Evolutionary conservation across 352 stramenopile genomes (phyloP).

Genomic region (Blastocystis hominis): DNA sequence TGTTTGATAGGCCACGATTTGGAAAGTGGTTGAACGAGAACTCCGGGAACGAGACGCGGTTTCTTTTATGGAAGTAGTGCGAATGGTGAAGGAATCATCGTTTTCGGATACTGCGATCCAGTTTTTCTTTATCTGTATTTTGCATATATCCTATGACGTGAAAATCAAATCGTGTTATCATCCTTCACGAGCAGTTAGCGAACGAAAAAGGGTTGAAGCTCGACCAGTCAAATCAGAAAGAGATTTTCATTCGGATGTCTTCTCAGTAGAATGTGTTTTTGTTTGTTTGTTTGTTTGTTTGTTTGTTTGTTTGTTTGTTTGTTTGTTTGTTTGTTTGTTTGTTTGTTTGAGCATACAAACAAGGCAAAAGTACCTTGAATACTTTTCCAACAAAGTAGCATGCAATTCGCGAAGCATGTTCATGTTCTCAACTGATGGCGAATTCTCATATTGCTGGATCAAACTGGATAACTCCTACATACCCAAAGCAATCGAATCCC

Average conservation of each 20-base stretch:
- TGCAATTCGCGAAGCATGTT: not conserved
- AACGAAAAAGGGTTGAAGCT: not conserved
- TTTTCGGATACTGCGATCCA: not conserved
- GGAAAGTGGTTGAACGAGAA: not conserved
- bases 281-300: not conserved
- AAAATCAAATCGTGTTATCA: not conserved
- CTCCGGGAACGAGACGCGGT: not conserved
- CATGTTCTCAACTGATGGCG: not conserved
- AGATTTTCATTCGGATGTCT: not conserved
- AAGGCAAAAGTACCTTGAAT: not conserved
- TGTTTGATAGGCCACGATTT: not conserved
- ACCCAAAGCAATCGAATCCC: not conserved
- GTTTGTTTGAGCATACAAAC: not conserved
- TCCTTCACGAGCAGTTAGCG: not conserved
- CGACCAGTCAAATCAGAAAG: not conserved
- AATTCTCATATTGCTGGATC: not conserved
- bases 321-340: not conserved
- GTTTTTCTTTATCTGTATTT: slow-evolving; percentile 33
- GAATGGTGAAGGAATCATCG: not conserved
- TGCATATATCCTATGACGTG: slow-evolving; percentile 11
- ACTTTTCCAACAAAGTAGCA: not conserved
- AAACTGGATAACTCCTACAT: not conserved
- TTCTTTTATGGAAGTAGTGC: not conserved
- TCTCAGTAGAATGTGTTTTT: too few species aligned
- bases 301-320: not conserved